Conservation (phyloP, 495 filamentous ascomycete species). For the Venustampulla echinocandica region DNA sequence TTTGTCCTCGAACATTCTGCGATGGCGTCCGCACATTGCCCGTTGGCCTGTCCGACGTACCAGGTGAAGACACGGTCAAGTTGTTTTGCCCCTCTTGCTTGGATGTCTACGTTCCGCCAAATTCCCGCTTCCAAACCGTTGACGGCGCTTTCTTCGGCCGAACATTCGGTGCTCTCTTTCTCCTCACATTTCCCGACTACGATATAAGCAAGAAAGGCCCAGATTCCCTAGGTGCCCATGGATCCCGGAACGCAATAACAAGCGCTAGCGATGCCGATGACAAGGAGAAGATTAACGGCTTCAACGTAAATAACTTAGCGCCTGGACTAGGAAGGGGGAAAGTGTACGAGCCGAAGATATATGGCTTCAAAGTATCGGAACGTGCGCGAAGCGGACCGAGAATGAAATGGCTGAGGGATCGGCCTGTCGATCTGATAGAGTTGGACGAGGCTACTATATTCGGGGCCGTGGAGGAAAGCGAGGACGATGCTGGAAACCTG, state of each 20-base stretch:
- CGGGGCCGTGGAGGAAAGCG: conserved; percentile 39
- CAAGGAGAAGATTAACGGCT: conserved; percentile 65
- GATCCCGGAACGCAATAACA: conserved; percentile 15
- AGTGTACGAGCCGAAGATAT: conserved; percentile 92
- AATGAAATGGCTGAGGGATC: conserved; percentile 91
- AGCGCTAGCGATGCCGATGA: conserved; percentile 34
- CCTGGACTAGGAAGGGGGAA: conserved; percentile 75
- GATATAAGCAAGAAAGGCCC: conserved; percentile 55
- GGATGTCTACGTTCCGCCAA: conserved; percentile 94
- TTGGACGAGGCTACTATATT: conserved; percentile 68
- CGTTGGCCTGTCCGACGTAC: conserved; percentile 85
- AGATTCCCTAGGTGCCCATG: conserved; percentile 25
- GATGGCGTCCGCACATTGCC: conserved; percentile 80
- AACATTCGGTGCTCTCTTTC: conserved; percentile 86
- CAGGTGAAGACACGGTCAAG: conserved; percentile 95
- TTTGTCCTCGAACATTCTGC: conserved; percentile 85
- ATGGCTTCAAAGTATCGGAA: conserved; percentile 91
- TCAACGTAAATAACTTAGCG: conserved; percentile 71
- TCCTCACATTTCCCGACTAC: conserved; percentile 96
- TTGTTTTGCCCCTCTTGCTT: conserved; percentile 95
- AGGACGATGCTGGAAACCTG: conserved; percentile 28
- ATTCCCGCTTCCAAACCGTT: conserved; percentile 95
- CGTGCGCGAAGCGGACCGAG: conserved; percentile 76
- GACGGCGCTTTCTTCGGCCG: conserved; percentile 98
- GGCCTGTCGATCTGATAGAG: conserved; percentile 68